Evolutionary conservation across 345 rosid species (phyloP).

Genomic region (Xanthoceras sorbifolium): DNA sequence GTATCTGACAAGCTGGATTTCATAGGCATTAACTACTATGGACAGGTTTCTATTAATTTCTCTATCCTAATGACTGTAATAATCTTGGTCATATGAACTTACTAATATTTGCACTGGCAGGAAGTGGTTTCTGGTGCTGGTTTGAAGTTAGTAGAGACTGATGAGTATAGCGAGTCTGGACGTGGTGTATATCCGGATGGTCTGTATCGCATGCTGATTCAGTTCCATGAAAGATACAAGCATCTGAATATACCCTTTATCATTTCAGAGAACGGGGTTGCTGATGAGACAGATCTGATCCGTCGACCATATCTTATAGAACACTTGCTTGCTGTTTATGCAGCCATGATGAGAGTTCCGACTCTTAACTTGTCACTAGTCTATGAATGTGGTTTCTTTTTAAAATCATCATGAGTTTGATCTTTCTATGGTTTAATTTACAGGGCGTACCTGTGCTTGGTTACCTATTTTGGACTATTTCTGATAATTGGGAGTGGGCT

Average conservation of each 20-base stretch:
- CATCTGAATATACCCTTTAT: constrained; percentile 80
- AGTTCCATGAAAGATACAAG: constrained; percentile 83
- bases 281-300: constrained; percentile 87
- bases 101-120: constrained; percentile 42
- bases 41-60: constrained; percentile 58
- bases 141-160: constrained; percentile 83
- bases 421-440: constrained; percentile 19
- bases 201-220: constrained; percentile 64
- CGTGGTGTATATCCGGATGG: constrained; percentile 98
- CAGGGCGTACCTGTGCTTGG: constrained; percentile 93
- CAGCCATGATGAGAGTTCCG: constrained; percentile 75
- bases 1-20: constrained; percentile 73
- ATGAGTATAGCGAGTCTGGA: constrained; percentile 98
- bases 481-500: constrained; percentile 99
- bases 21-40: constrained; percentile 94
- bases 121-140: constrained; percentile 84
- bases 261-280: constrained; percentile 82
- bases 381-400: constrained; percentile 10
- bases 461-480: constrained; percentile 91
- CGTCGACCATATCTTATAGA: constrained; percentile 86
- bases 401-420: not conserved
- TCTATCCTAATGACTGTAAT: not conserved
- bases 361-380: constrained; percentile 29
- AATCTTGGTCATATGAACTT: not conserved
- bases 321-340: constrained; percentile 85